Evolutionary conservation across 306 rosid genomes (phyloP), one percentile per base, ranked within the genome.

Genomic region (Gastrolobium bilobum): DNA sequence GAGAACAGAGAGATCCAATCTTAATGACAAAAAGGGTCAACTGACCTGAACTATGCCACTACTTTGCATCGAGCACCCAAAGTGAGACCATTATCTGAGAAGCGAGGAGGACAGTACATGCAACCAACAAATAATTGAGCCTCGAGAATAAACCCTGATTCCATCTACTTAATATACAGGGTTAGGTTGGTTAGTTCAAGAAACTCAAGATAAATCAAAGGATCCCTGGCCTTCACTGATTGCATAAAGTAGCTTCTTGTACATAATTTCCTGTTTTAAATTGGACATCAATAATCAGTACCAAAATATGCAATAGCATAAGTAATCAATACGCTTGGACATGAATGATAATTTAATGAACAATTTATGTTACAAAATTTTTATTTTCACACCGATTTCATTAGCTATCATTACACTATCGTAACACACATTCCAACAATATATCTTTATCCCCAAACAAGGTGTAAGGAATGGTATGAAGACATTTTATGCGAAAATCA

Each of bases 191-290:
- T 85, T 81, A 84, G 87, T 57, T 83, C 79, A 77, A 84, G 83
- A 82, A 79, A 71, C 89, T 93, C 96, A 93, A 75, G 98, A 93
- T 78, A 93, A 82, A 87, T 93, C 98, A 44, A 94, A 94, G 60
- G 98, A 94, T 75, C 98, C 98, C 84, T 94, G 97, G 82, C 98
- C 98, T 84, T 94, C 98, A 70, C 68, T 87, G 89, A 94, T 91
- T 71, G 98, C 98, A 85, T 89, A 94, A 69, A 91, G 86, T 44
- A 94, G 92, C 84, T 91, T 94, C 92, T 89, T 90, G 87, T 35
- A 85, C 98, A 94, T 94, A 52, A 94, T 86, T 82, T 91, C 94
- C 98, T 94, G 96, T 73, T 66, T 51, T 6, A 54, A 59, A 39
- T 69, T 47, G 64, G 34, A 53, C 52, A 58, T 39, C 42, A 30